A percentile compares a stretch with the other conserved stretches of the same genome.
These are phyloP conservation scores for Saccharomycopsis sp. DNA, from an alignment of 805 yeast species.

Conservation along the genomic window DNA sequence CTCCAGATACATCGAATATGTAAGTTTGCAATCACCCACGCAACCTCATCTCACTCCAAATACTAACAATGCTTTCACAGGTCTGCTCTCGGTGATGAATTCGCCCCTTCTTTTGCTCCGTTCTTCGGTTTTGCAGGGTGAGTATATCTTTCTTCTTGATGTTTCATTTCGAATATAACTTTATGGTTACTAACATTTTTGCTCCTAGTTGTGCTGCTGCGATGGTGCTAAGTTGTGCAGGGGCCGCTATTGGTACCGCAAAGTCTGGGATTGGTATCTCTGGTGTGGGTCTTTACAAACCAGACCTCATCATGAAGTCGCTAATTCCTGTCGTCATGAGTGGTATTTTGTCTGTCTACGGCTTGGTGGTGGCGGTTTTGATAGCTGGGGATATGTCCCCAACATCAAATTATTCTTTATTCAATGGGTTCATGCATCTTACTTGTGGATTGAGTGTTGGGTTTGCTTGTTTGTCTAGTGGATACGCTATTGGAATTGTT, in stretches of 20 bases:
- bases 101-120: constrained; percentile 88
- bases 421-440: constrained; percentile 96
- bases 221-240: constrained; percentile 86
- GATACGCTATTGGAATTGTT: constrained; percentile 98
- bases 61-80: constrained; percentile 7
- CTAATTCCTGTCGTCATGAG: constrained; percentile 96
- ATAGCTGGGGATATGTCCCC: constrained; percentile 80
- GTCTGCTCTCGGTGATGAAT: constrained; percentile 45
- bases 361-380: constrained; percentile 90
- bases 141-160: constrained; percentile 21
- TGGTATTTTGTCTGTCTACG: constrained; percentile 95
- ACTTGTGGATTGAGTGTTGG: constrained; percentile 97
- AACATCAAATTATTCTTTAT: constrained; percentile 67
- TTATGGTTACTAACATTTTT: constrained; percentile 17
- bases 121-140: constrained; percentile 94
- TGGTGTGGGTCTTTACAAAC: constrained; percentile 96
- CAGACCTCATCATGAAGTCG: constrained; percentile 92
- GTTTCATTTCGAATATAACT: neutral
- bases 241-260: constrained; percentile 98
- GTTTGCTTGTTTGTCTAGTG: constrained; percentile 94
- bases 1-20: too few relatives aligned
- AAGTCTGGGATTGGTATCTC: constrained; percentile 97
- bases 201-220: constrained; percentile 78
- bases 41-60: too few relatives aligned
- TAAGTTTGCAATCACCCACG: too few relatives aligned